A percentile compares a stretch with the other conserved stretches of the same genome.
These are phyloP conservation scores for Skeletonema potamos DNA, from an alignment of 108 stramenopile species.

Conservation along the genomic window DNA sequence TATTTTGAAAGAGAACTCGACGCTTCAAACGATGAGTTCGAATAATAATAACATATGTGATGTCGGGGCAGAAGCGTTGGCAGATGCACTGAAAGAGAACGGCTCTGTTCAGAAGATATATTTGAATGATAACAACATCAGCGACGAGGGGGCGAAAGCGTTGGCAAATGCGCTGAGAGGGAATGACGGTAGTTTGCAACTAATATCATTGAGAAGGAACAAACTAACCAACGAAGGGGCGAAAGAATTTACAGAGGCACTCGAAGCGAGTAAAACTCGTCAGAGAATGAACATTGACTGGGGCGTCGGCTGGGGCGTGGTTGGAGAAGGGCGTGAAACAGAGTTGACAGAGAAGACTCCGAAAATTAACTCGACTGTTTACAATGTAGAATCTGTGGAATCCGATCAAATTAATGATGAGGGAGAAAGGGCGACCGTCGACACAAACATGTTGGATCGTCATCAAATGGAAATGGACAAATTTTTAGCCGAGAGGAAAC, in stretches of 20 bases:
- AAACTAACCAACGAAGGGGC: neutral
- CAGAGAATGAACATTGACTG: too few relatives aligned
- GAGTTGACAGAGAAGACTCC: too few relatives aligned
- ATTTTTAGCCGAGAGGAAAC: too few relatives aligned
- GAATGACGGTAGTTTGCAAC: neutral
- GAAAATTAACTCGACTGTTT: too few relatives aligned
- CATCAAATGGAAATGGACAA: too few relatives aligned
- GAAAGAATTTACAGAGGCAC: neutral
- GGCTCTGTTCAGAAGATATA: neutral
- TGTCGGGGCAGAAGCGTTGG: neutral
- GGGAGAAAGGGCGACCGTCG: too few relatives aligned
- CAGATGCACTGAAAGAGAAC: neutral
- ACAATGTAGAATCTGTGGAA: too few relatives aligned
- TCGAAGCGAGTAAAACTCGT: neutral
- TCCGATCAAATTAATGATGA: too few relatives aligned
- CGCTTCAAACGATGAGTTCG: neutral
- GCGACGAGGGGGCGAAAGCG: neutral
- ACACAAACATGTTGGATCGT: too few relatives aligned
- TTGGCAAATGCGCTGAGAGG: neutral
- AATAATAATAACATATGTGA: slow-evolving; percentile 10
- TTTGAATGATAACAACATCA: neutral
- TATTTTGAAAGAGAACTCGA: neutral
- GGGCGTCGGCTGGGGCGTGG: too few relatives aligned
- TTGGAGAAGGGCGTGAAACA: too few relatives aligned
- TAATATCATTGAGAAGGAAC: neutral